Evolutionary conservation across 257 asterid species (phyloP).

Genomic region (Eucommia ulmoides): DNA sequence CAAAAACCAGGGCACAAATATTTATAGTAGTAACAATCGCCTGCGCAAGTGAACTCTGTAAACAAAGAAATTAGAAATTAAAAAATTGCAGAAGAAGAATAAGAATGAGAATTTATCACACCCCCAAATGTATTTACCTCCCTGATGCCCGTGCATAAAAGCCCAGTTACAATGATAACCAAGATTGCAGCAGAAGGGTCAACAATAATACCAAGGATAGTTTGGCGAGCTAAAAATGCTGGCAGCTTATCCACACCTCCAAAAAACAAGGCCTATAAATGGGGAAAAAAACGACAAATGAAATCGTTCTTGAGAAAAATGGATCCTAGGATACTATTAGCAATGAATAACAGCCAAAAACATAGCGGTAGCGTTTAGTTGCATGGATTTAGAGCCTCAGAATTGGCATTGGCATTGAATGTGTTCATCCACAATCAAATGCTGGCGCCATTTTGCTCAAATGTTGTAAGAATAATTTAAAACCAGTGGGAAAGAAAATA

Average conservation of each 20-base stretch:
- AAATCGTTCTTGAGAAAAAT: not conserved
- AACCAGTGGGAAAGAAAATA: not conserved
- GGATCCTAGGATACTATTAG: not conserved
- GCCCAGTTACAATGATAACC: slow-evolving; percentile 22
- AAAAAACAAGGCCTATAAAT: slow-evolving; percentile 24
- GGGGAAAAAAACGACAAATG: not conserved
- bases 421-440: not conserved
- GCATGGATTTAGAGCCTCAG: not conserved
- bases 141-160: slow-evolving; percentile 28
- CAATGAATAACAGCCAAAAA: not conserved
- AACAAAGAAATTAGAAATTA: slow-evolving; percentile 1
- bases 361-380: too few relatives aligned
- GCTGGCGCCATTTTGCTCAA: not conserved
- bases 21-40: slow-evolving; percentile 22
- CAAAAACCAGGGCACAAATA: slow-evolving; percentile 20
- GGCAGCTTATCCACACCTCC: slow-evolving; percentile 30
- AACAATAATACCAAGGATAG: slow-evolving; percentile 17
- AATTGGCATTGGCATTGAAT: not conserved
- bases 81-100: slow-evolving; percentile 1
- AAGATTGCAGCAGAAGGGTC: slow-evolving; percentile 33
- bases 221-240: slow-evolving; percentile 18
- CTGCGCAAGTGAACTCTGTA: slow-evolving; percentile 28
- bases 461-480: not conserved
- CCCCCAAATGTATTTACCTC: slow-evolving; percentile 12
- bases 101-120: not conserved